Base-by-base conservation (phyloP, 768 basidiomycete genomes). In the Cantharellus anzutake region DNA sequence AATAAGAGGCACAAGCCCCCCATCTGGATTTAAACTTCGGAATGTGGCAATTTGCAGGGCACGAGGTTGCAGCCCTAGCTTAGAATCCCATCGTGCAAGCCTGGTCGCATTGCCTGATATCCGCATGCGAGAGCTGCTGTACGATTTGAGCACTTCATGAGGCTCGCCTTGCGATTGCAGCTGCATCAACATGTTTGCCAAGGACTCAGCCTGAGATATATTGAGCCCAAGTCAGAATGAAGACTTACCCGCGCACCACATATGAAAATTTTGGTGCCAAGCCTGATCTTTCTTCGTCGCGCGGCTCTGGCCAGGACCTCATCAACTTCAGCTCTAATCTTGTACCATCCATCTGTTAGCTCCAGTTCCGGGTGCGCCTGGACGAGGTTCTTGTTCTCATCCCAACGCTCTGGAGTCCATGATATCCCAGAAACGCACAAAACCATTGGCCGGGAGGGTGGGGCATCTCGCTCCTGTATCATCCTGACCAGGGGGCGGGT, bases 261-360 rank as follows among this genome's bases (percentile, higher is more conserved):
- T 42, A 92, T 74, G 3, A 78, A 82, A 20, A 99, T 75, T 73
- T 99, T 99, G 63, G 82, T 76, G 2, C 96, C 96, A 3, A 86
- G 72, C 44, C 74, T 72, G 52, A 99, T 77, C 52, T 76, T 73
- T 0, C 86, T 83, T 35, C 76, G 77, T 52, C 74, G 73, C 4
- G 86, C 71, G 2, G 88, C 93, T 51, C 84, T 77, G 2, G 75
- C 75, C 29, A 99, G 73, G 2, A 85, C 78, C 20, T 72, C 71
- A 69, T 98, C 96, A 7, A 88, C 74, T 52, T 76, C 75, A 0
- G 90, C 86, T 11, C 81, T 79, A 4, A 98, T 73, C 38, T 82
- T 73, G 66, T 99, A 99, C 96, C 96, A 99, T 11, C 96, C 96
- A 67, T 99, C 96, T 0, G 91, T 92, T n/a, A 98, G 72, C 70